Conservation (phyloP, 257 asterid genomes). For the Paulownia fortunei region DNA sequence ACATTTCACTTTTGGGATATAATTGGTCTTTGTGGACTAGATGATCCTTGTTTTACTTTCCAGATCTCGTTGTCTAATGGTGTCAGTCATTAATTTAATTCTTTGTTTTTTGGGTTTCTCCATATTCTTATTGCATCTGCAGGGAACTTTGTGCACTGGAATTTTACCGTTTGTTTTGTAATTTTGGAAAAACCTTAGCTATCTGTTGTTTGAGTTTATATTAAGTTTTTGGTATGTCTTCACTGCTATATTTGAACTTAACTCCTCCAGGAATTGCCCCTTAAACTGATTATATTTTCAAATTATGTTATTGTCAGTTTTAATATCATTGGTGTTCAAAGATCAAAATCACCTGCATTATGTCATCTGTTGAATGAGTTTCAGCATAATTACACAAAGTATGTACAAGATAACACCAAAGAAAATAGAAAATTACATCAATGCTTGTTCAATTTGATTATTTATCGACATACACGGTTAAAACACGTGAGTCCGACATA, state of each 20-base stretch:
- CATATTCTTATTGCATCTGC: not conserved
- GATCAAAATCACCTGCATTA: not conserved
- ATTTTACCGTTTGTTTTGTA: not conserved
- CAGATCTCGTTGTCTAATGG: slow-evolving; percentile 38
- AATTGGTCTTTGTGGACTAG: slow-evolving; percentile 16
- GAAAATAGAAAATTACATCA: not conserved
- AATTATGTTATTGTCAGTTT: not conserved
- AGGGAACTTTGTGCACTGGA: not conserved
- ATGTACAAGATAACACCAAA: not conserved
- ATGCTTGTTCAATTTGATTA: not conserved
- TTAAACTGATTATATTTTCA: not conserved
- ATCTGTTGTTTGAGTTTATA: not conserved
- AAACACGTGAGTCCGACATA: not conserved
- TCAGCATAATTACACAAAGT: not conserved
- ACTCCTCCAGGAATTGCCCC: not conserved
- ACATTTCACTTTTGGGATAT: not conserved
- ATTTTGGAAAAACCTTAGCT: not conserved
- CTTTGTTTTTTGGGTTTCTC: not conserved
- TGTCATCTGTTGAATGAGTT: not conserved
- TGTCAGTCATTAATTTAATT: not conserved
- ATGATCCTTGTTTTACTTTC: slow-evolving; percentile 7
- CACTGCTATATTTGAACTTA: not conserved
- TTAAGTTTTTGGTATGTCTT: not conserved
- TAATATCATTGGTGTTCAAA: not conserved
- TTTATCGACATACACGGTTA: not conserved